Evolutionary conservation across 2,329 filamentous ascomycete species (phyloP).

Genomic region (Mycosphaerelloides madeirae): DNA sequence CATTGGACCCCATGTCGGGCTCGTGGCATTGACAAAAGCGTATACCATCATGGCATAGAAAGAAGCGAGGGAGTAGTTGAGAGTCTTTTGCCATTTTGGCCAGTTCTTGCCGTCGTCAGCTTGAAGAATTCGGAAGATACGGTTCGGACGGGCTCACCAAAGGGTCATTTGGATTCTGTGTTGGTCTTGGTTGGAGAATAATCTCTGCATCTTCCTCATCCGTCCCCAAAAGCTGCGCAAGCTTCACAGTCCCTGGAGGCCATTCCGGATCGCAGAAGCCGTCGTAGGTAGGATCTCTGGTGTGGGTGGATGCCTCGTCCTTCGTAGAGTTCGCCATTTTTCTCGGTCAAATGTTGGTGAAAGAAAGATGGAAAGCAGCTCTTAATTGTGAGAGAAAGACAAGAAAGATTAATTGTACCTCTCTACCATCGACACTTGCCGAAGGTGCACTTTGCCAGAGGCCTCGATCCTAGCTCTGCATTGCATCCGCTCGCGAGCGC

Average conservation of each 20-base stretch:
- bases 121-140: background rate
- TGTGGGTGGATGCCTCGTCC: too few species aligned
- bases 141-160: conserved; percentile 23
- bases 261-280: conserved; percentile 24
- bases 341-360: too few species aligned
- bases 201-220: conserved; percentile 21
- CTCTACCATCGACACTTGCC: too few species aligned
- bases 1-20: conserved; percentile 42
- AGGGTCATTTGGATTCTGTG: conserved; percentile 37
- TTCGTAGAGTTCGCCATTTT: too few species aligned
- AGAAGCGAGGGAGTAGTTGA: conserved; percentile 41
- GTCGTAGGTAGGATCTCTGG: conserved; percentile 8
- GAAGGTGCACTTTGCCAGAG: too few species aligned
- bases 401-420: too few species aligned
- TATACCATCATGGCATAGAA: conserved; percentile 44
- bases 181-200: conserved; percentile 37
- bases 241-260: conserved; percentile 26
- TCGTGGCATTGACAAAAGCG: conserved; percentile 39
- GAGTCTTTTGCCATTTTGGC: conserved; percentile 37
- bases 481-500: too few species aligned
- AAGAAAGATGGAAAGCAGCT: too few species aligned
- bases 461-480: too few species aligned
- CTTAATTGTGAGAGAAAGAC: too few species aligned
- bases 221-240: conserved; percentile 20
- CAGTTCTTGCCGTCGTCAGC: conserved; percentile 36